These are phyloP conservation scores for Beta lomatogona DNA, from an alignment of 179 eudicot genomes.

Conservation along the genomic window DNA sequence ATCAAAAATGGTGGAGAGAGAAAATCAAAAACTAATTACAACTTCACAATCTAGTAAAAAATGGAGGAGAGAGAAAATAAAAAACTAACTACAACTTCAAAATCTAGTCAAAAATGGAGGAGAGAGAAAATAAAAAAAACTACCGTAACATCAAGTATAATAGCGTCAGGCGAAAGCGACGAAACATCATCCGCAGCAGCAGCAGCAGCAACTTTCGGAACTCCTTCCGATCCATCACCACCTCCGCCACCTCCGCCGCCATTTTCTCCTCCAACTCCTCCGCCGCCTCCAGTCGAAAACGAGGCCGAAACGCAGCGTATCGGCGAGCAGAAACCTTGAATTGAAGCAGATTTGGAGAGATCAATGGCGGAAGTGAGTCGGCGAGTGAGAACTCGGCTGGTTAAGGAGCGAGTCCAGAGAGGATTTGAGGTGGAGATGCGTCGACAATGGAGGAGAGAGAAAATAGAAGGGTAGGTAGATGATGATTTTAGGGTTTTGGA, in stretches of 20 bases:
- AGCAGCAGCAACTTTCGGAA: conserved; percentile 40
- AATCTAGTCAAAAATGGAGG: neutral
- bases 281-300: conserved; percentile 52
- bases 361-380: conserved; percentile 25
- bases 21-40: too few species aligned
- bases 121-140: neutral
- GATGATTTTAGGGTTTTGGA: conserved; percentile 48
- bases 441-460: conserved; percentile 21
- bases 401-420: conserved; percentile 27
- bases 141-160: conserved; percentile 84
- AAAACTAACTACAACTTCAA: neutral
- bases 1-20: neutral
- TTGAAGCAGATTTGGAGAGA: conserved; percentile 6
- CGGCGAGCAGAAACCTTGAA: conserved; percentile 18
- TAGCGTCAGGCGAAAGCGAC: conserved; percentile 64
- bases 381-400: conserved; percentile 35
- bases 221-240: conserved; percentile 43
- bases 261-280: conserved; percentile 43
- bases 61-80: too few species aligned
- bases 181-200: conserved; percentile 52
- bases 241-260: conserved; percentile 55
- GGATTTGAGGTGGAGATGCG: conserved; percentile 36
- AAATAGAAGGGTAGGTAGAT: conserved; percentile 9
- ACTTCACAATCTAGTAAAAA: too few species aligned
- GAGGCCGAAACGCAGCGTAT: conserved; percentile 47